Evolutionary conservation across 208 protist species (phyloP), one percentile per base, ranked within the genome.

Genomic region (Trypanosoma mega): DNA sequence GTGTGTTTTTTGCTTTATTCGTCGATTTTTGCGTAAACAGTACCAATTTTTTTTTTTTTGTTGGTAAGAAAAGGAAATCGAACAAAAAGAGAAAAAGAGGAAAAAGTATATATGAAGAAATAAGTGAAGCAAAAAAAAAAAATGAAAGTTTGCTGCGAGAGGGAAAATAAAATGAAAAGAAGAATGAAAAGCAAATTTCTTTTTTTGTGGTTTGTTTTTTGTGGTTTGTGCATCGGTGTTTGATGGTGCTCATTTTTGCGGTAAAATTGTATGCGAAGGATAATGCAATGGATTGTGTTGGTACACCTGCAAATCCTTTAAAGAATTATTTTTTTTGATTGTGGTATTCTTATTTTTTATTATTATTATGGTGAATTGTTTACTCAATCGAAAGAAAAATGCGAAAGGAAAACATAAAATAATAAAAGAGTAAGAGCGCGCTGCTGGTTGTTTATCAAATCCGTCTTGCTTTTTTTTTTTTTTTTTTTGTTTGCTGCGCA

Each of bases 401-500:
- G 31, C 8, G 41, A 50, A 20, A 51, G 12, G 21, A 50, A 36
- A 43, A 50, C 9, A 37, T n/a, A 50, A 31, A 18, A 36, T 49
- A 43, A 57, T 45, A 57, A 57, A 18, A 26, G 45, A 57, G 27
- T 27, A 21, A 31, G n/a, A n/a, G n/a, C n/a, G n/a, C n/a, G n/a
- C n/a, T n/a, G n/a, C n/a, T n/a, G n/a, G n/a, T n/a, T n/a, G n/a
- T n/a, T n/a, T n/a, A n/a, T n/a, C n/a, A n/a, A n/a, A n/a, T n/a
- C n/a, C n/a, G n/a, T n/a, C n/a, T n/a, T n/a, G n/a, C n/a, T n/a
- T n/a, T n/a, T n/a, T n/a, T n/a, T n/a, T n/a, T n/a, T n/a, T n/a
- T n/a, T n/a, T n/a, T n/a, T n/a, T n/a, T n/a, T n/a, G n/a, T n/a
- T n/a, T n/a, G n/a, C n/a, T n/a, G n/a, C n/a, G n/a, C n/a, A n/a